Percentiles rank a stretch among this genome's conserved stretches.
Evolutionary conservation across 345 rosid genomes (phyloP).

Genomic region (Cardiospermum halicacabum): DNA sequence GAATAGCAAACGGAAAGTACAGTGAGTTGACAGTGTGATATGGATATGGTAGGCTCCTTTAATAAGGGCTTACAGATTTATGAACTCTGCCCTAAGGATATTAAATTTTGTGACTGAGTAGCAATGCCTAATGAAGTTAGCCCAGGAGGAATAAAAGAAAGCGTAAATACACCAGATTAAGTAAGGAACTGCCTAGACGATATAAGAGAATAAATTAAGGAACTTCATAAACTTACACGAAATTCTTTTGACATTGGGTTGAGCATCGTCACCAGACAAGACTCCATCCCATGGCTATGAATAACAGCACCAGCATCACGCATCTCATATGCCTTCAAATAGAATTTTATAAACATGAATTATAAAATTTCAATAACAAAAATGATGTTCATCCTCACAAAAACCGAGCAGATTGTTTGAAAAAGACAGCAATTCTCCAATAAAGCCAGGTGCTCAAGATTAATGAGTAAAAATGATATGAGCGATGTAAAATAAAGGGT

Average conservation of each 20-base stretch:
- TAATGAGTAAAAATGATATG: not conserved
- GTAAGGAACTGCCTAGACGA: not conserved
- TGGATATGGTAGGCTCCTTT: too few relatives aligned
- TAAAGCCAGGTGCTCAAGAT: not conserved
- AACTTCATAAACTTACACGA: slow-evolving; percentile 44
- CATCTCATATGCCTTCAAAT: slow-evolving; percentile 61
- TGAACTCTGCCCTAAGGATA: too few relatives aligned
- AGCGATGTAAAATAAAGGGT: not conserved
- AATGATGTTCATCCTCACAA: not conserved
- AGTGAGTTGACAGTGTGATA: not conserved
- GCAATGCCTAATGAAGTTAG: not conserved
- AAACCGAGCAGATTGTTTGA: not conserved
- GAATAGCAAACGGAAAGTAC: not conserved
- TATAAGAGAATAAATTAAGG: not conserved
- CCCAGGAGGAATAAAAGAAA: not conserved
- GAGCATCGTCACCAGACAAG: slow-evolving; percentile 91
- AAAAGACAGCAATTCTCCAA: not conserved
- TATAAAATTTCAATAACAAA: not conserved
- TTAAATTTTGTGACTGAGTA: too few relatives aligned
- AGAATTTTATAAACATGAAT: not conserved
- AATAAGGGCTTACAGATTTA: too few relatives aligned
- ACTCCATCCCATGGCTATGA: slow-evolving; percentile 98
- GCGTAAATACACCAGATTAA: not conserved
- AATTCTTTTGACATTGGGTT: slow-evolving; percentile 83
- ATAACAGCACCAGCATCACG: slow-evolving; percentile 96